Conservation (phyloP, 2,329 filamentous ascomycete species). For the Calonectria fujianensis region DNA sequence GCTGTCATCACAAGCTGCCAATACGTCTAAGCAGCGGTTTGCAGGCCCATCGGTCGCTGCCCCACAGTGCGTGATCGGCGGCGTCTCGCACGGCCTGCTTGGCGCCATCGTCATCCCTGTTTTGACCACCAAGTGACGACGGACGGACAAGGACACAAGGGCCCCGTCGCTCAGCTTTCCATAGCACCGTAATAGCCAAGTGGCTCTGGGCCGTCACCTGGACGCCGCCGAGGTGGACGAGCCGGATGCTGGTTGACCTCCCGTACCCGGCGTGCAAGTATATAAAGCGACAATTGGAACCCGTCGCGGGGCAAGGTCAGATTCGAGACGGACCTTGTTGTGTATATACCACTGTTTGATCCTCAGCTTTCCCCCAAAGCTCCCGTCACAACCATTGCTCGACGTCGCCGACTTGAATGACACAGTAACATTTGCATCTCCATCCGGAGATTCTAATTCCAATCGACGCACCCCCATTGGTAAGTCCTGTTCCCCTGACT, state of each 20-base stretch:
- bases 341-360: conserved; percentile 3
- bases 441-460: conserved; percentile 44
- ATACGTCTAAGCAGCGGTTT: conserved; percentile 18
- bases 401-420: conserved; percentile 30
- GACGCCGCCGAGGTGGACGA: conserved; percentile 40
- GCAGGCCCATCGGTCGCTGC: conserved; percentile 37
- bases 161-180: conserved; percentile 48
- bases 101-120: conserved; percentile 56
- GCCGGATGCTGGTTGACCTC: conserved; percentile 16
- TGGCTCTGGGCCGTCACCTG: conserved; percentile 51
- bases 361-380: conserved; percentile 11
- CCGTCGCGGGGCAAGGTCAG: conserved; percentile 26
- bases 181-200: conserved; percentile 32
- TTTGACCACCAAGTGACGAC: conserved; percentile 54
- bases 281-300: conserved; percentile 40
- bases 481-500: conserved; percentile 49
- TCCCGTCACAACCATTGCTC: conserved; percentile 16
- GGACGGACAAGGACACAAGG: conserved; percentile 42
- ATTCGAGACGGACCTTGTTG: conserved; percentile 5
- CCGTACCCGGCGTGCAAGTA: conserved; percentile 13
- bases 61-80: conserved; percentile 50
- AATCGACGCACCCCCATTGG: conserved; percentile 53
- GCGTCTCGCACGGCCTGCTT: conserved; percentile 48
- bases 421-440: conserved; percentile 37
- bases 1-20: conserved; percentile 12